Percentiles rank a stretch among this genome's conserved stretches.
Evolutionary conservation across 208 protist genomes (phyloP).

Genomic region (Trypanosoma brucei): DNA sequence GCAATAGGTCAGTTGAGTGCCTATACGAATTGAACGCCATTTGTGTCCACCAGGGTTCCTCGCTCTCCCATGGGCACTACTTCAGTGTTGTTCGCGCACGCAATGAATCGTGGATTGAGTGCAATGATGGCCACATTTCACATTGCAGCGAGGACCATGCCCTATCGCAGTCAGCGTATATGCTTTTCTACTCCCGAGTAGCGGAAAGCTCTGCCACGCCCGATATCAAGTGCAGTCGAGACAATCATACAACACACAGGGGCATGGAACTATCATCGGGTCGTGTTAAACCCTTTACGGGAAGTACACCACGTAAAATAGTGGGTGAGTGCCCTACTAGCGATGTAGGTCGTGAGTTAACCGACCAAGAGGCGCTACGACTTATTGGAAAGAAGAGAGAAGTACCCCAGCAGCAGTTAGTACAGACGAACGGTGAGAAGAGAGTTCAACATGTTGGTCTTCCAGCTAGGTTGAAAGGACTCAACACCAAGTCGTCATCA

Average conservation of each 20-base stretch:
- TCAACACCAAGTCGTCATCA: background rate
- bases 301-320: background rate
- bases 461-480: background rate
- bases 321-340: background rate
- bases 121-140: constrained; percentile 76
- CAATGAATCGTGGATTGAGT: constrained; percentile 85
- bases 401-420: too few relatives aligned
- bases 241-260: background rate
- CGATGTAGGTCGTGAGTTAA: constrained; percentile 25
- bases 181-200: constrained; percentile 84
- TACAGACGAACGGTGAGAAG: background rate
- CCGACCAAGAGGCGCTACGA: constrained; percentile 28
- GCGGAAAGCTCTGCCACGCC: background rate
- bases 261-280: background rate
- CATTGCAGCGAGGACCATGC: constrained; percentile 59
- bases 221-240: background rate
- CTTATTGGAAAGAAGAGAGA: constrained; percentile 7
- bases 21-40: constrained; percentile 87
- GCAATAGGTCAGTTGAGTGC: background rate
- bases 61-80: constrained; percentile 88
- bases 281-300: background rate
- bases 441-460: background rate
- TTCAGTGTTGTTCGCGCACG: constrained; percentile 75
- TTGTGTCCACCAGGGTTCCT: constrained; percentile 82
- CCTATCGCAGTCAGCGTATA: constrained; percentile 77